A percentile compares a stretch with the other conserved stretches of the same genome.
phyloP scores from a whole-genome alignment of 2,329 filamentous ascomycete species.

The Fusarium clavum region DNA sequence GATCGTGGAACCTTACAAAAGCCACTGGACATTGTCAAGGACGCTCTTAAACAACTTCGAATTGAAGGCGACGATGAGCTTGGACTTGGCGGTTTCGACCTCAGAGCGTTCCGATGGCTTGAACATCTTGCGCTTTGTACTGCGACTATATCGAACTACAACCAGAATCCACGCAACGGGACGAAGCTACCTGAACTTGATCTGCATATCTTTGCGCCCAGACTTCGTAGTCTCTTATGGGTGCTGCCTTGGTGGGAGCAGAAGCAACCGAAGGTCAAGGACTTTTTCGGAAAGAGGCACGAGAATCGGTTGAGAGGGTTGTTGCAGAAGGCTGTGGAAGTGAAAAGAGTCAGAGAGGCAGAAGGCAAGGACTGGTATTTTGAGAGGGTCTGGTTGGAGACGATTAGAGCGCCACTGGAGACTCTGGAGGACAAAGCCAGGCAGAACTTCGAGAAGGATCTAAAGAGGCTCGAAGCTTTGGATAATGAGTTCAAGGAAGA shows the following conservation, averaged over 20 bases:
- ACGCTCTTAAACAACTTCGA: background rate
- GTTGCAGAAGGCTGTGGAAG: background rate
- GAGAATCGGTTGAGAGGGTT: background rate
- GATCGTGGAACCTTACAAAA: fast-evolving
- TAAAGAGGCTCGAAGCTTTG: background rate
- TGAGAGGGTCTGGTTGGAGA: background rate
- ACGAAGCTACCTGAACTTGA: background rate
- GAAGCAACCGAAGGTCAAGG: background rate
- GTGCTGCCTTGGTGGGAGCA: background rate
- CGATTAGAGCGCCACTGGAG: background rate
- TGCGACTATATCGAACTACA: background rate
- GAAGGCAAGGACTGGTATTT: background rate
- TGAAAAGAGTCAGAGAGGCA: background rate
- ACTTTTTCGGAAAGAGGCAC: background rate
- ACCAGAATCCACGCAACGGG: background rate
- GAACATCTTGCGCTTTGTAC: background rate
- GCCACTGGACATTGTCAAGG: background rate
- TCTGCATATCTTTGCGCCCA: background rate
- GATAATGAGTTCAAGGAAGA: background rate
- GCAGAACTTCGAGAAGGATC: background rate
- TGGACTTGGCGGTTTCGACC: background rate
- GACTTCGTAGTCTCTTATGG: background rate
- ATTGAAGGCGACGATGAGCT: background rate
- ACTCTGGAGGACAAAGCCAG: background rate
- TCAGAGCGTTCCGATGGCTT: background rate